Evolutionary conservation across 2,329 filamentous ascomycete genomes (phyloP), one percentile per base, ranked within the genome.

Genomic region (Colletotrichum tabaci): DNA sequence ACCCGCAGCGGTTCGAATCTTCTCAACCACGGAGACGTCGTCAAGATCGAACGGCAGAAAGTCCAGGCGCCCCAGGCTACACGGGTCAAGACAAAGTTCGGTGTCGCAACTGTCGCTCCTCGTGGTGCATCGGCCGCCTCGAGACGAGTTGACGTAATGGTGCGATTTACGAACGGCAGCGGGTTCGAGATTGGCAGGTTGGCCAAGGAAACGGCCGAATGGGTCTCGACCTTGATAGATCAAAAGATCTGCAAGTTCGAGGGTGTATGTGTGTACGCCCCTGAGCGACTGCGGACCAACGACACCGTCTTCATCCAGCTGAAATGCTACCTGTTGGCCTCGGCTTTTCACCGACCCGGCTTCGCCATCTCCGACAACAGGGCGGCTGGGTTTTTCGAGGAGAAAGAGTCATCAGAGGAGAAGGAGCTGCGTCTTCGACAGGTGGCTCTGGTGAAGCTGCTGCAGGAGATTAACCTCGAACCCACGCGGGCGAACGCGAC

Each of bases 291-390:
- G 58, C 88, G 94, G 61, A 96, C 95, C 10, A 98, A 97, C 77
- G 96, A 99, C 77, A 98, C 95, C 0, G 88, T 99, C n/a, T 97
- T 96, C 76, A 81, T 99, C 8, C 96, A 99, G 80, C 82, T 99
- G 55, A 88, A 89, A 65, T 96, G 93, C 78, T 97, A 88, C 66
- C 80, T 99, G 49, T 85, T 96, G 18, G 89, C 86, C 70, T 89
- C 89, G 21, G 93, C 94, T 0, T 98, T 99, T 77, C 88, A 92
- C 61, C 87, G 85, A 53, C 86, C 84, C 4, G 86, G 85, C 3
- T 91, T 95, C 62, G 84, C 89, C 53, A 87, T 90, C 56, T 86
- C 90, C 0, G 87, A 90, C 61, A 96, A 98, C 77, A 87, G 94
- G 49, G 88, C 90, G 2, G 90, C 90, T 10, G 91, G 90, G 0